Percentiles rank a stretch among this genome's conserved stretches.
phyloP scores from a whole-genome alignment of 2,329 filamentous ascomycete species.

The Colletotrichum godetiae region DNA sequence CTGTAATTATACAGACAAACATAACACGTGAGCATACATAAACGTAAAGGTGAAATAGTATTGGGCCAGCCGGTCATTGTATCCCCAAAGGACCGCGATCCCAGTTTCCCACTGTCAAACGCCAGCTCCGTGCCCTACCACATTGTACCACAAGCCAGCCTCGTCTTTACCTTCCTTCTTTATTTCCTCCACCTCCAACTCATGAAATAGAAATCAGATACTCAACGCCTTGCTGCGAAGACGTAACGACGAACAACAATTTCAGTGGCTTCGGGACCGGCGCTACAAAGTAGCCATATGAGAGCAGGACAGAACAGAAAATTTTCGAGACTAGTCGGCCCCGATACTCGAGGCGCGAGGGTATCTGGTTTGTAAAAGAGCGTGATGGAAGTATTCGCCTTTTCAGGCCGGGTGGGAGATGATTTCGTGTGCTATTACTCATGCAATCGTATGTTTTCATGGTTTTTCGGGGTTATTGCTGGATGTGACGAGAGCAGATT shows the following conservation, averaged over 20 bases:
- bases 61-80: constrained; percentile 29
- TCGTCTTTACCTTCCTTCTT: not conserved
- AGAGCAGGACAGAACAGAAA: constrained; percentile 34
- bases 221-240: not conserved
- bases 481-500: constrained; percentile 29
- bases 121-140: constrained; percentile 23
- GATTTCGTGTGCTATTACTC: constrained; percentile 34
- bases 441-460: constrained; percentile 31
- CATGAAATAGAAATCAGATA: not conserved
- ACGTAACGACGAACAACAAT: not conserved
- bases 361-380: constrained; percentile 36
- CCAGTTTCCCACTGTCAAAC: constrained; percentile 24
- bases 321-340: constrained; percentile 21
- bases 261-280: not conserved
- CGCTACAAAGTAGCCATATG: not conserved
- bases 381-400: constrained; percentile 4
- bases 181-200: not conserved
- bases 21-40: constrained; percentile 27
- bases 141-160: not conserved
- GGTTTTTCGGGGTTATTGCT: not conserved
- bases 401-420: not conserved
- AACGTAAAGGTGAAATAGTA: constrained; percentile 5
- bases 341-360: constrained; percentile 28
- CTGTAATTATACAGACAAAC: constrained; percentile 17
- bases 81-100: constrained; percentile 8